phyloP scores from a whole-genome alignment of 768 basidiomycete species.

The Tricholoma furcatifolium region DNA sequence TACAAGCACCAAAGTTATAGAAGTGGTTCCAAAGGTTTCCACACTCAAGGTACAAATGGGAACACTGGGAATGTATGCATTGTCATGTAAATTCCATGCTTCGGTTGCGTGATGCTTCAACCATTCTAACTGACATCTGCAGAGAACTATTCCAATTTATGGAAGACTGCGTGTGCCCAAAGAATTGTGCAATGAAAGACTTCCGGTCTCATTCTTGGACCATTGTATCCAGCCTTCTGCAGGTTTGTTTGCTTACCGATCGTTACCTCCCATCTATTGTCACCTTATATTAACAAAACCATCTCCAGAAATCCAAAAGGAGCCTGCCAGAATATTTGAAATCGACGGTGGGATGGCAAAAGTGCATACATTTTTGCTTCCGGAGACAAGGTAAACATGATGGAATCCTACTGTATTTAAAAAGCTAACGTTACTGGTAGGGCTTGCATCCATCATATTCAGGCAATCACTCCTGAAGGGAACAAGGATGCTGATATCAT shows the following conservation, averaged over 20 bases:
- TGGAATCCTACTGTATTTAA: background rate
- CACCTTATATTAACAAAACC: too few relatives aligned
- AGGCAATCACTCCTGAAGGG: slow-evolving; percentile 35
- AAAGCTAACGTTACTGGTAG: slow-evolving; percentile 27
- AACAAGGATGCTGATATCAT: slow-evolving; percentile 53
- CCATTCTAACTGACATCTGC: background rate
- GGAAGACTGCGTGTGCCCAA: slow-evolving; percentile 31
- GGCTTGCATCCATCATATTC: slow-evolving; percentile 63
- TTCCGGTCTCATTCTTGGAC: slow-evolving; percentile 29
- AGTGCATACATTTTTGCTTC: slow-evolving; percentile 50
- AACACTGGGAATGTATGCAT: slow-evolving; percentile 64
- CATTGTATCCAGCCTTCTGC: slow-evolving; percentile 30
- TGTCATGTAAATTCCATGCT: slow-evolving; percentile 45
- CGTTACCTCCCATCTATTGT: background rate
- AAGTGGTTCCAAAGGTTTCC: slow-evolving; percentile 1
- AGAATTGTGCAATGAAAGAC: slow-evolving; percentile 33
- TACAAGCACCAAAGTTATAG: background rate
- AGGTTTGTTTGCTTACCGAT: slow-evolving; percentile 20
- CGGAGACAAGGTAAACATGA: slow-evolving; percentile 39
- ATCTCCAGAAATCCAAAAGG: slow-evolving; percentile 32
- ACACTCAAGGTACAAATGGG: slow-evolving; percentile 65
- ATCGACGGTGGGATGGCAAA: slow-evolving; percentile 21
- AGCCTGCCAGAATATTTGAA: slow-evolving; percentile 21
- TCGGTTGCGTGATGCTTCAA: background rate
- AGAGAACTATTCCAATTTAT: slow-evolving; percentile 23